Conservation (phyloP, 2,329 filamentous ascomycete species). For the Fusarium sp. region DNA sequence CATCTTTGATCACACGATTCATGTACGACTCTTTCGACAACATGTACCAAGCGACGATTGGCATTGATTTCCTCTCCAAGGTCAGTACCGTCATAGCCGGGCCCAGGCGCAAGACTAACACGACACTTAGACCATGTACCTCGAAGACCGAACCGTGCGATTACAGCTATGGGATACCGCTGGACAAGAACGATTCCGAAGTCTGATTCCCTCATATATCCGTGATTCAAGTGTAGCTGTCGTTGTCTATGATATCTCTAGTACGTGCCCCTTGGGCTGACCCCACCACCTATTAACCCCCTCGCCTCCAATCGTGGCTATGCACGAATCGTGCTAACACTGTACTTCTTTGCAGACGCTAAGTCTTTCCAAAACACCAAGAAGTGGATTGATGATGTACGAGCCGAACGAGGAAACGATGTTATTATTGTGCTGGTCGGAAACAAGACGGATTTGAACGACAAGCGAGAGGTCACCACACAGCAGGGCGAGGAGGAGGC, state of each 20-base stretch:
- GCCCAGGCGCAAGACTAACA: conserved; percentile 32
- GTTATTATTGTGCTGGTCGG: conserved; percentile 98
- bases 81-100: conserved; percentile 57
- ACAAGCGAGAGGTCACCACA: conserved; percentile 97
- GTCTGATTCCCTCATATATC: conserved; percentile 97
- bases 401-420: conserved; percentile 95
- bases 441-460: conserved; percentile 99
- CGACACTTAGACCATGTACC: conserved; percentile 84
- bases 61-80: conserved; percentile 99
- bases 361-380: conserved; percentile 99
- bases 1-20: conserved; percentile 97
- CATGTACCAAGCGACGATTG: conserved; percentile 99
- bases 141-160: conserved; percentile 97
- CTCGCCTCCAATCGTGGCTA: conserved; percentile 21
- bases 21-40: conserved; percentile 99
- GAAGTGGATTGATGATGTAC: conserved; percentile 99
- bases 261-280: conserved; percentile 55
- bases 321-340: conserved; percentile 36
- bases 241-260: conserved; percentile 98
- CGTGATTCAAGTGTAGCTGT: conserved; percentile 98
- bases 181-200: conserved; percentile 96
- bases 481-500: conserved; percentile 97
- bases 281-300: conserved; percentile 33
- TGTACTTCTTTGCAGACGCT: conserved; percentile 66
- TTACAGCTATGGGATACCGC: conserved; percentile 99